Percentiles rank a stretch among this genome's conserved stretches.
phyloP scores from a whole-genome alignment of 345 rosid genomes.

The Cardamine chenopodiifolia region DNA sequence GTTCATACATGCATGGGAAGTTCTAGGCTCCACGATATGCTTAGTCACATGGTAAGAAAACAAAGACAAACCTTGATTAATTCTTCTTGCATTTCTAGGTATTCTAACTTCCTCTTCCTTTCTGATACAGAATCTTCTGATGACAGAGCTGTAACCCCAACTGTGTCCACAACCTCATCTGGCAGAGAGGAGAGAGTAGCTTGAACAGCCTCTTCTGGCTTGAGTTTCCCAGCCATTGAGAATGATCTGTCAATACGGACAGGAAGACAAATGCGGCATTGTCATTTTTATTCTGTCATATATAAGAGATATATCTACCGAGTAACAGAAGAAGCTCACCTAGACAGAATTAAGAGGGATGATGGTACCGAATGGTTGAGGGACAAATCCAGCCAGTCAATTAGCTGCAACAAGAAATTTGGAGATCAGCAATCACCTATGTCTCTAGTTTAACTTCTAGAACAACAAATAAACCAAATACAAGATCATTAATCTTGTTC shows the following conservation, averaged over 20 bases:
- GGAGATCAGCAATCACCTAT: slow-evolving; percentile 12
- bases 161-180: slow-evolving; percentile 95
- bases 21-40: not conserved
- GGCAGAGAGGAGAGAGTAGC: slow-evolving; percentile 96
- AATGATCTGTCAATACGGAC: slow-evolving; percentile 60
- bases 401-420: slow-evolving; percentile 57
- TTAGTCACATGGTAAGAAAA: slow-evolving; percentile 2
- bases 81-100: slow-evolving; percentile 97
- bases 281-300: not conserved
- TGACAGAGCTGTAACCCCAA: slow-evolving; percentile 81
- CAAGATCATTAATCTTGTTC: not conserved
- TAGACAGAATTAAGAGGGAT: slow-evolving; percentile 87
- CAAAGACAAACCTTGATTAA: slow-evolving; percentile 68
- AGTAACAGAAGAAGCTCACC: slow-evolving; percentile 50
- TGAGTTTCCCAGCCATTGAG: slow-evolving; percentile 86
- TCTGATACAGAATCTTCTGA: slow-evolving; percentile 92
- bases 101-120: slow-evolving; percentile 93
- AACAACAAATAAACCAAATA: not conserved
- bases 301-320: slow-evolving; percentile 11
- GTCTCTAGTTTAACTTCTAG: slow-evolving; percentile 4
- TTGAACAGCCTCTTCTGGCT: slow-evolving; percentile 98
- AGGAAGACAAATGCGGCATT: not conserved
- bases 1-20: not conserved
- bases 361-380: slow-evolving; percentile 90
- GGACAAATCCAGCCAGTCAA: slow-evolving; percentile 95